These are phyloP conservation scores for Penicillium desertorum DNA, from an alignment of 495 filamentous ascomycete genomes.

Conservation along the genomic window DNA sequence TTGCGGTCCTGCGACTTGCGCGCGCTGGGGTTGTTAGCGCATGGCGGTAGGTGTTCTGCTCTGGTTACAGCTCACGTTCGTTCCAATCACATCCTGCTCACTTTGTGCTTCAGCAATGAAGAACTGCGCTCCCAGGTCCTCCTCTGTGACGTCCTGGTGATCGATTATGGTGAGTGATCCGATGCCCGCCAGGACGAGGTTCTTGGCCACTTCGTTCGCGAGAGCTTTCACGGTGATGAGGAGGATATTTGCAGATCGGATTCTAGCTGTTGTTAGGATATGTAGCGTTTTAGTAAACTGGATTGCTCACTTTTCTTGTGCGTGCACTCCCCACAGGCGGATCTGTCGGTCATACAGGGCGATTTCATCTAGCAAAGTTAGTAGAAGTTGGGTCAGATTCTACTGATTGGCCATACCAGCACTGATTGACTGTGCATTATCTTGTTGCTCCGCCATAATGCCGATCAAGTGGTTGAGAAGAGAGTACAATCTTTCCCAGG, in stretches of 20 bases:
- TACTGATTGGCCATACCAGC: slow-evolving; percentile 40
- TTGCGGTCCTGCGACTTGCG: slow-evolving; percentile 73
- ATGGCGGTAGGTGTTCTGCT: neutral
- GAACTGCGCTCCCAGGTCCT: slow-evolving; percentile 87
- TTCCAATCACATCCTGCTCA: slow-evolving; percentile 54
- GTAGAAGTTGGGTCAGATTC: neutral
- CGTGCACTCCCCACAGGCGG: slow-evolving; percentile 95
- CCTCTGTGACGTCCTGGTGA: slow-evolving; percentile 69
- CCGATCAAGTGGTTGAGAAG: neutral
- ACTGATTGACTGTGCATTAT: slow-evolving; percentile 48
- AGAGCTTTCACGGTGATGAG: slow-evolving; percentile 85
- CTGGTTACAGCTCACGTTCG: slow-evolving; percentile 55
- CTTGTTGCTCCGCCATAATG: slow-evolving; percentile 33
- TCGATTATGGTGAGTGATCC: slow-evolving; percentile 89
- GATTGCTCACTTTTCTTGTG: slow-evolving; percentile 68
- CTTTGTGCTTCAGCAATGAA: slow-evolving; percentile 67
- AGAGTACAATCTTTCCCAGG: neutral
- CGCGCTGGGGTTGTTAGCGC: slow-evolving; percentile 54
- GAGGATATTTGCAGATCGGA: slow-evolving; percentile 83
- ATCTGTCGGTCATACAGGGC: slow-evolving; percentile 98
- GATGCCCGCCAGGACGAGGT: slow-evolving; percentile 93
- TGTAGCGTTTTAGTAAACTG: neutral
- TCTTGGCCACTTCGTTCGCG: slow-evolving; percentile 95
- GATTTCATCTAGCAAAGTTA: slow-evolving; percentile 71
- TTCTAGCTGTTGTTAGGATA: slow-evolving; percentile 13